Base-by-base conservation (phyloP, 2,329 filamentous ascomycete species). In the Alternaria sp. region DNA sequence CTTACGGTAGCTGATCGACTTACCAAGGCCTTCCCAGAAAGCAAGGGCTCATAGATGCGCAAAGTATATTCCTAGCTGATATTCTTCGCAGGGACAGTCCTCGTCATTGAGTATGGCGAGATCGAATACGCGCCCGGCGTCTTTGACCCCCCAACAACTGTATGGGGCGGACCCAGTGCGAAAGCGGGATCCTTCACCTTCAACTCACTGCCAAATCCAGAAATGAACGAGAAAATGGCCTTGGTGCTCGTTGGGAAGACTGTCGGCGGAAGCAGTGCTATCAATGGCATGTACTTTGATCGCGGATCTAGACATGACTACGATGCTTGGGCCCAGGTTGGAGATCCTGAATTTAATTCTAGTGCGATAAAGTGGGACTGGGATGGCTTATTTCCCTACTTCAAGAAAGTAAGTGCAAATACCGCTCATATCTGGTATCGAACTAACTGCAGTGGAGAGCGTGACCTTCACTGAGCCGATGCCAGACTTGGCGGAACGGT, bases 1-100 rank as follows among this genome's bases (percentile, higher is more conserved):
- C 48, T 62, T 0, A 62, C 63, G 11, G 49, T 69, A 34, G 66
- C 62, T 41, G 56, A 62, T 37, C 54, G 66, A 13, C 54, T 69
- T 13, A 52, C 62, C n/a, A 56, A 42, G n/a, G 39, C 61, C 2
- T 52, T 57, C 17, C 54, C 55, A 48, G 34, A 58, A 5, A 41
- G 51, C 4, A 49, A 21, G 14, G 14, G 2, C 14, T 29, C n/a
- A 13, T 13, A 26, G 3, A 3, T 7, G 10, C 10, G n/a, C 26
- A 29, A 14, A 31, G 14, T n/a, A 6, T 6, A n/a, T 26, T 21
- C 14, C 24, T 45, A 24, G 3, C 13, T 49, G 23, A 49, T 17
- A 31, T 26, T 1, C 21, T 34, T 24, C 45, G 21, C 21, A 49
- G 45, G 23, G 14, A 55, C 52, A 17, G 51, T 62, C 3, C 52